Conservation (phyloP, 352 stramenopile genomes). For the Phytophthora multivora region DNA sequence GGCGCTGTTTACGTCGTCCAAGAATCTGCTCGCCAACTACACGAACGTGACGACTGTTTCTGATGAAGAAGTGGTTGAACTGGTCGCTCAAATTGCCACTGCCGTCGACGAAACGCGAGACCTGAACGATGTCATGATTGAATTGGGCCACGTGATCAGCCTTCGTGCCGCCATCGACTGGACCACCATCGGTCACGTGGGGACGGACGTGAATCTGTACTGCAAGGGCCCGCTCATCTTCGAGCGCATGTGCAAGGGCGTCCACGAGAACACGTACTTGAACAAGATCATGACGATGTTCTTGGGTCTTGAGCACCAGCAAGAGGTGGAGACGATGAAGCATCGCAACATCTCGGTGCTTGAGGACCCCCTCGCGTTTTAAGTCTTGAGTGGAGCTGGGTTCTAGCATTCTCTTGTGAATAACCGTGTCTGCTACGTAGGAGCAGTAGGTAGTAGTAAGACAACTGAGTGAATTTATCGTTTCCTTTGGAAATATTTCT, state of each 20-base stretch:
- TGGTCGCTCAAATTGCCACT: conserved; percentile 9
- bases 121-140: conserved; percentile 52
- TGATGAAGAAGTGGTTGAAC: conserved; percentile 4
- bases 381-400: conserved; percentile 40
- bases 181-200: conserved; percentile 69
- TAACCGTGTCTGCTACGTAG: not conserved
- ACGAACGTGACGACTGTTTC: conserved; percentile 41
- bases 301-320: conserved; percentile 60
- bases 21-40: conserved; percentile 52
- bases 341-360: conserved; percentile 47
- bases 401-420: conserved; percentile 31
- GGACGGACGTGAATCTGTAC: conserved; percentile 77
- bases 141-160: conserved; percentile 61
- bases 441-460: not conserved
- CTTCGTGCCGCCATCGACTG: conserved; percentile 51
- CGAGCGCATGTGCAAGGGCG: conserved; percentile 65
- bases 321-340: conserved; percentile 65
- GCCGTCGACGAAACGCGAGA: conserved; percentile 47
- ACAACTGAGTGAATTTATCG: conserved; percentile 1
- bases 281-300: conserved; percentile 82
- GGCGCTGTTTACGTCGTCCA: conserved; percentile 39
- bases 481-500: not conserved
- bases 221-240: conserved; percentile 66
- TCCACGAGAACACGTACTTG: conserved; percentile 72
- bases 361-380: conserved; percentile 29